Evolutionary conservation across 768 basidiomycete species (phyloP).

Genomic region (Panaeolus papilionaceus): DNA sequence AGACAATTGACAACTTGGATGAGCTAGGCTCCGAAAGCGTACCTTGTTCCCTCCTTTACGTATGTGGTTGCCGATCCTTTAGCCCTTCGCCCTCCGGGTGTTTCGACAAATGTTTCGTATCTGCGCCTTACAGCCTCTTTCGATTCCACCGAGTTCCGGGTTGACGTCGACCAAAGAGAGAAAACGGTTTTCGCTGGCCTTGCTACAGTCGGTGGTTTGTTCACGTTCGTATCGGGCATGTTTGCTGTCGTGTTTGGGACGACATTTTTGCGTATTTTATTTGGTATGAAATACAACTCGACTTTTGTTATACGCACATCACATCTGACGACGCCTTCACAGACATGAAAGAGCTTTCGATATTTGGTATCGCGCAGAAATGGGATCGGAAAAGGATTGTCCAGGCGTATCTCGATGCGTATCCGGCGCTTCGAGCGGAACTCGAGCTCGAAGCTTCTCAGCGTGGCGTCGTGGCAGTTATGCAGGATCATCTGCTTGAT

Average conservation of each 20-base stretch:
- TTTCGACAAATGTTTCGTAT: constrained; percentile 14
- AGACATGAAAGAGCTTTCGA: not conserved
- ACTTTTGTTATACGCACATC: not conserved
- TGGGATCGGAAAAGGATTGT: not conserved
- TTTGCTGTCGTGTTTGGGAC: constrained; percentile 29
- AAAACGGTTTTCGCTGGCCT: constrained; percentile 27
- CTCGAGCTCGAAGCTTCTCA: not conserved
- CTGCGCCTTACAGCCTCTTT: constrained; percentile 21
- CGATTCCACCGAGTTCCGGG: constrained; percentile 24
- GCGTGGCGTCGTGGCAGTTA: not conserved
- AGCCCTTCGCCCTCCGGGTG: not conserved
- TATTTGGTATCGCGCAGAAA: not conserved
- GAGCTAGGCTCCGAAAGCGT: not conserved
- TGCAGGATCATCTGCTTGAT: constrained; percentile 7
- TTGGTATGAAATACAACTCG: constrained; percentile 8
- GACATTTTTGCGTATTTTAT: constrained; percentile 9
- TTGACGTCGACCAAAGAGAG: constrained; percentile 25
- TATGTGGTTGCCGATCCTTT: not conserved
- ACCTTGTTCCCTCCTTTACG: not conserved
- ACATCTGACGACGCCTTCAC: not conserved
- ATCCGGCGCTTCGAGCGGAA: not conserved
- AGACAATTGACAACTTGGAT: not conserved
- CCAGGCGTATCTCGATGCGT: not conserved
- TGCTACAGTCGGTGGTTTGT: constrained; percentile 30
- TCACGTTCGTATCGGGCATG: constrained; percentile 26